These are phyloP conservation scores for Pyrenophora tritici-repentis DNA, from an alignment of 2,329 filamentous ascomycete species.

Conservation along the genomic window DNA sequence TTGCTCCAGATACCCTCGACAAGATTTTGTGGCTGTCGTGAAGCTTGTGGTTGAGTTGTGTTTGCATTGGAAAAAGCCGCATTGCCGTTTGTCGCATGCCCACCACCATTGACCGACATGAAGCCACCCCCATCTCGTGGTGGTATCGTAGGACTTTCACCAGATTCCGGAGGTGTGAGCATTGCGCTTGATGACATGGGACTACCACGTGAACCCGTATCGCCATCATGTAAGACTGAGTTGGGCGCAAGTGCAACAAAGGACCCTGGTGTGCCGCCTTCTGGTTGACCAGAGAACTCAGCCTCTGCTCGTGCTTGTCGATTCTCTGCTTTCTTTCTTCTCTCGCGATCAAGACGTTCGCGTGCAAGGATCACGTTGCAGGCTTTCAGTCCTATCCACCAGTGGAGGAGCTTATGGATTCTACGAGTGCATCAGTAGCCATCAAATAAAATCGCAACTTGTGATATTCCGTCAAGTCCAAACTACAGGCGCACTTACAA, in stretches of 20 bases:
- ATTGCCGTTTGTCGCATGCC: constrained; percentile 10
- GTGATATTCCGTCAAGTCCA: neutral
- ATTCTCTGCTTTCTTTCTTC: constrained; percentile 43
- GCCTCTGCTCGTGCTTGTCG: constrained; percentile 36
- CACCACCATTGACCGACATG: constrained; percentile 16
- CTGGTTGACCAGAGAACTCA: constrained; percentile 28
- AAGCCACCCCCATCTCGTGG: constrained; percentile 23
- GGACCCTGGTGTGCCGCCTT: constrained; percentile 29
- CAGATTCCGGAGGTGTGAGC: constrained; percentile 38
- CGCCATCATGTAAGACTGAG: constrained; percentile 30
- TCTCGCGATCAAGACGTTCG: constrained; percentile 41
- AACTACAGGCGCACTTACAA: constrained; percentile 27
- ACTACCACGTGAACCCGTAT: constrained; percentile 32
- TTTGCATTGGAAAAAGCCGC: constrained; percentile 9
- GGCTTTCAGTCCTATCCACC: constrained; percentile 46
- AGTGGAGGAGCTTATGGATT: constrained; percentile 43
- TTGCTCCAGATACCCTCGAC: constrained; percentile 34
- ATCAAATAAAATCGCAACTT: neutral
- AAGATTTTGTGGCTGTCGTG: constrained; percentile 21
- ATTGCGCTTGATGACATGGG: constrained; percentile 35
- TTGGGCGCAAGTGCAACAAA: constrained; percentile 40
- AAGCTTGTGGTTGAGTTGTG: constrained; percentile 15
- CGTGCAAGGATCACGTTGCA: constrained; percentile 46
- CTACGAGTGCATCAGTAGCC: constrained; percentile 24
- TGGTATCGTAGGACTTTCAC: constrained; percentile 33